Evolutionary conservation across 257 asterid genomes (phyloP).

Genomic region (Capsicum chinense): DNA sequence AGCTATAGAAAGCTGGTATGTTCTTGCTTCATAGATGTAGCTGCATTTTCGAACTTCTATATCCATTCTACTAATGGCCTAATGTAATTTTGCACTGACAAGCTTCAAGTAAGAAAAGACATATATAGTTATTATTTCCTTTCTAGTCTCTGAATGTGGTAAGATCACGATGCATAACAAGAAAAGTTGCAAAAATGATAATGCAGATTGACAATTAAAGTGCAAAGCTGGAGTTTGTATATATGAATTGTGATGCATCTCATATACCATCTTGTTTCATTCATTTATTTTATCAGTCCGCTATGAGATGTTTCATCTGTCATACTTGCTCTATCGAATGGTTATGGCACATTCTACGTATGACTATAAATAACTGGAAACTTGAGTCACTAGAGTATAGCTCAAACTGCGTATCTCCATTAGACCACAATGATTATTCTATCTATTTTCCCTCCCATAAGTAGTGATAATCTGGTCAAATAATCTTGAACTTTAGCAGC

Average conservation of each 20-base stretch:
- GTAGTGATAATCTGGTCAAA: background rate
- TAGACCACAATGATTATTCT: background rate
- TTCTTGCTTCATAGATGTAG: slow-evolving; percentile 22
- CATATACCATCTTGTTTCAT: background rate
- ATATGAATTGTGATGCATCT: background rate
- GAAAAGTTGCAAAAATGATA: background rate
- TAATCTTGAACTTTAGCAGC: background rate
- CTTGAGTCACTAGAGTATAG: background rate
- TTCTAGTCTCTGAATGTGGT: slow-evolving; percentile 3
- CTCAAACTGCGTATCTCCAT: background rate
- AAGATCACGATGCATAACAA: background rate
- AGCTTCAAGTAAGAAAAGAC: background rate
- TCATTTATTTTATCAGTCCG: background rate
- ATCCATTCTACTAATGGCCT: slow-evolving; percentile 9
- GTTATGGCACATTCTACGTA: background rate
- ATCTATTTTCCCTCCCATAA: background rate
- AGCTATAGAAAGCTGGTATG: slow-evolving; percentile 96
- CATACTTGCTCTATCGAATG: background rate
- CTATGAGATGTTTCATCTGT: slow-evolving; percentile 8
- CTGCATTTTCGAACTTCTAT: background rate
- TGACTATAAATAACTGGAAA: background rate
- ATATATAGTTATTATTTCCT: background rate
- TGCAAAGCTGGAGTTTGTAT: background rate
- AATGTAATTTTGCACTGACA: background rate
- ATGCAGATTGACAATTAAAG: background rate